Percentiles rank a stretch among this genome's conserved stretches.
These are phyloP conservation scores for Aspergillus viridinutans DNA, from an alignment of 2,329 filamentous ascomycete species.

Conservation along the genomic window DNA sequence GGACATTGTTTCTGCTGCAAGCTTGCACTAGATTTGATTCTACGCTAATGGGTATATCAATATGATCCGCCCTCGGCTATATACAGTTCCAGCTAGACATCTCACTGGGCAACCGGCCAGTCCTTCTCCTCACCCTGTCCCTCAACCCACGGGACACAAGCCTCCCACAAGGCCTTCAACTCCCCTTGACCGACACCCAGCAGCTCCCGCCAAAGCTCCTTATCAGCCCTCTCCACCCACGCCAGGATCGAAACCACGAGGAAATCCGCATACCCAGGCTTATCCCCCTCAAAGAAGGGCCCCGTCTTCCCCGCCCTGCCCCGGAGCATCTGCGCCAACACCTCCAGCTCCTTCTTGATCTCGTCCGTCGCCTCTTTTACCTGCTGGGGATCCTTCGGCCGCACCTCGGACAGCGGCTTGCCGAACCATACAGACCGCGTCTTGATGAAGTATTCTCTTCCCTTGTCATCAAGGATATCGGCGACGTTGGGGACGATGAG, in stretches of 20 bases:
- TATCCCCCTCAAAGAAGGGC: conserved; percentile 32
- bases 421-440: conserved; percentile 25
- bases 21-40: not conserved
- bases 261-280: conserved; percentile 28
- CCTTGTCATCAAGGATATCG: conserved; percentile 24
- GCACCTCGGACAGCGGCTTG: conserved; percentile 26
- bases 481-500: conserved; percentile 23
- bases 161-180: conserved; percentile 25
- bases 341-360: conserved; percentile 16
- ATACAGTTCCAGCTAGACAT: not conserved
- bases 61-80: not conserved
- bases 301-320: conserved; percentile 28
- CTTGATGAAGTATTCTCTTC: conserved; percentile 26
- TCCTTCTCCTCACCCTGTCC: conserved; percentile 33
- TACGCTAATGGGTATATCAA: not conserved
- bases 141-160: conserved; percentile 27
- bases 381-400: conserved; percentile 18
- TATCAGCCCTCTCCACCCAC: conserved; percentile 23
- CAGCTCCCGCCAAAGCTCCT: conserved; percentile 19
- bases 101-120: conserved; percentile 21
- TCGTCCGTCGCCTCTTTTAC: conserved; percentile 16
- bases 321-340: conserved; percentile 24
- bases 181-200: conserved; percentile 25
- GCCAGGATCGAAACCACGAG: conserved; percentile 21
- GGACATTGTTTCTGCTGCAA: not conserved